Evolutionary conservation across 163 green algal species (phyloP), one percentile per base, ranked within the genome.

Genomic region (Scenedesmus sp.): DNA sequence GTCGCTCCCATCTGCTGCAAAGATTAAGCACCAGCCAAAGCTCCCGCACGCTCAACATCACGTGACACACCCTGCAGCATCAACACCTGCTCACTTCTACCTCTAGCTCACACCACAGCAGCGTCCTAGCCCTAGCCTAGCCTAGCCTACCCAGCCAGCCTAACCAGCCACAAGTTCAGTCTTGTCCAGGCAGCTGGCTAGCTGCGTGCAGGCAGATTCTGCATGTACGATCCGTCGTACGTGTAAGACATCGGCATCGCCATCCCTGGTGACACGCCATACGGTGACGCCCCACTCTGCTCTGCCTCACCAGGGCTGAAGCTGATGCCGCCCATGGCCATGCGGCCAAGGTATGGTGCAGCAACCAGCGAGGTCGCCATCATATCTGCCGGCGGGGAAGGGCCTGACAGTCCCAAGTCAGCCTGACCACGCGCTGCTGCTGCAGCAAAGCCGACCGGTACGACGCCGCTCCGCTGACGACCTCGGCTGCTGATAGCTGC

Each of bases 231-330:
- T 0, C 56, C 87, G 61, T 81, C 65, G 24, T 87, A 91, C n/a
- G 83, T 89, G 30, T 49, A 65, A 2, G 87, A 91, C 87, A 91
- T 87, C 7, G 87, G 76, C 76, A 83, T 83, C 37, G 72, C 49
- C 26, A 30, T 79, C 2, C 33, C 33, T 0, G 33, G 33, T 18
- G 65, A 76, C 65, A 76, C 65, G 5, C 65, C 65, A 76, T 76
- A 76, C 30, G 82, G 82, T 24, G 51, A 56, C 49, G 35, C 46
- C 44, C 70, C 72, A 46, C 2, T 24, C 20, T 76, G 44, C 16
- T 70, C 30, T n/a, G 44, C 82, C 44, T 49, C 82, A 53, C 82
- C 73, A 68, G 78, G 76, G 44, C 76, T 79, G 26, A 40, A 86
- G 16, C 79, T 68, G n/a, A 33, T 43, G n/a, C 49, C 78, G 61